Evolutionary conservation across 2,329 filamentous ascomycete species (phyloP).

Genomic region (Tricladium varicosporioides): DNA sequence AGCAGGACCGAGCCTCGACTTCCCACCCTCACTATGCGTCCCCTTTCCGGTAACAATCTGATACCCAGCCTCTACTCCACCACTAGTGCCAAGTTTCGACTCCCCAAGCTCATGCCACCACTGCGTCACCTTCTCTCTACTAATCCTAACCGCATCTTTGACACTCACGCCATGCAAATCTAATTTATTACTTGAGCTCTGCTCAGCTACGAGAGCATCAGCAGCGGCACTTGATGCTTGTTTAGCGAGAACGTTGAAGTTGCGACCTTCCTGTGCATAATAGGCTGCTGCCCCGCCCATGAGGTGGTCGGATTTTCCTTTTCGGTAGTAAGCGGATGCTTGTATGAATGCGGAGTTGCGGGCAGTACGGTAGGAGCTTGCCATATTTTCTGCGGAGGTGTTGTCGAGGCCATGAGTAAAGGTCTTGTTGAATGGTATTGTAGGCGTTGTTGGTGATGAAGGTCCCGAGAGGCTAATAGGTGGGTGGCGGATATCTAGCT

Average conservation of each 20-base stretch:
- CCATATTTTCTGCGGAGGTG: constrained; percentile 7
- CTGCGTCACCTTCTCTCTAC: constrained; percentile 58
- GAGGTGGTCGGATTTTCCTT: constrained; percentile 66
- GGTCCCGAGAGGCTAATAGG: constrained; percentile 22
- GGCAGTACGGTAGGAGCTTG: constrained; percentile 10
- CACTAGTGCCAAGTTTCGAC: constrained; percentile 34
- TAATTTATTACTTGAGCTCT: constrained; percentile 59
- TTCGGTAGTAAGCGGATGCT: constrained; percentile 56
- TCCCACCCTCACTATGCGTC: constrained; percentile 73
- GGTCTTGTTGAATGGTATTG: constrained; percentile 7
- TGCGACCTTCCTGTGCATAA: constrained; percentile 69
- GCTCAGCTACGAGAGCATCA: constrained; percentile 64
- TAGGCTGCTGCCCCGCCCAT: constrained; percentile 75
- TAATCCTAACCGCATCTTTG: constrained; percentile 76
- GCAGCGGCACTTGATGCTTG: constrained; percentile 64
- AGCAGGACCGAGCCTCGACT: constrained; percentile 72
- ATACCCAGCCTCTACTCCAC: constrained; percentile 49
- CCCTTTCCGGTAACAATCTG: constrained; percentile 81
- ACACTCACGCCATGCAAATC: constrained; percentile 87
- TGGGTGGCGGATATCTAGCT: constrained; percentile 30
- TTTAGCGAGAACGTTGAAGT: constrained; percentile 57
- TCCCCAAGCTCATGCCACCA: constrained; percentile 80
- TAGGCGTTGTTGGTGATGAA: background rate
- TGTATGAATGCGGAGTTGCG: constrained; percentile 48
- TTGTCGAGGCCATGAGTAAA: constrained; percentile 3